A percentile compares a stretch with the other conserved stretches of the same genome.
These are phyloP conservation scores for Calonectria crousiana DNA, from an alignment of 2,329 filamentous ascomycete genomes.

Conservation along the genomic window DNA sequence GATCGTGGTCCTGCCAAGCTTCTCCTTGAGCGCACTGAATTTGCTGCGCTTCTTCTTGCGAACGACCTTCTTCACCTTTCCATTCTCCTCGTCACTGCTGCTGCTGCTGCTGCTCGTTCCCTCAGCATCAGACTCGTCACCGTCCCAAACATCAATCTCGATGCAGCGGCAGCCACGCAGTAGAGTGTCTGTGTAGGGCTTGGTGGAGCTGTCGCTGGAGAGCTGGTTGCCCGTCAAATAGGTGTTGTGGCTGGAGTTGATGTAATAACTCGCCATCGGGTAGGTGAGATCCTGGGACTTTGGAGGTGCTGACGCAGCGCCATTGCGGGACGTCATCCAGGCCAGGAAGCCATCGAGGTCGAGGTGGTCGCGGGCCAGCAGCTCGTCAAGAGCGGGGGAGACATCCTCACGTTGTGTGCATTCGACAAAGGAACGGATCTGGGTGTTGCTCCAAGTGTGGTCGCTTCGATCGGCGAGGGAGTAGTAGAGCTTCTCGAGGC, in stretches of 20 bases:
- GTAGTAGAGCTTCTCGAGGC: slow-evolving; percentile 62
- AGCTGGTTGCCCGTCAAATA: slow-evolving; percentile 92
- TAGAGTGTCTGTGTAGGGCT: slow-evolving; percentile 87
- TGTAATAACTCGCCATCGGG: slow-evolving; percentile 91
- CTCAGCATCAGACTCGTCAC: slow-evolving; percentile 77
- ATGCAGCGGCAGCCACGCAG: slow-evolving; percentile 90
- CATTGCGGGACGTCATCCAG: slow-evolving; percentile 68
- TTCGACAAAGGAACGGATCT: slow-evolving; percentile 60
- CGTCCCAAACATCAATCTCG: slow-evolving; percentile 97
- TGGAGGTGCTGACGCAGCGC: slow-evolving; percentile 56
- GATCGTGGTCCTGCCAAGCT: slow-evolving; percentile 62
- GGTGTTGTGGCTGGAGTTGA: slow-evolving; percentile 95
- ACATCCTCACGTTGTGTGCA: slow-evolving; percentile 59
- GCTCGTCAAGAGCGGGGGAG: slow-evolving; percentile 40
- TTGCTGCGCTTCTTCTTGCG: slow-evolving; percentile 66
- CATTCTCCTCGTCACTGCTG: slow-evolving; percentile 62
- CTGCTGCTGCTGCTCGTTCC: slow-evolving; percentile 56
- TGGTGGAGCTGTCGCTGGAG: slow-evolving; percentile 86
- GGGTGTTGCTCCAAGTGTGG: slow-evolving; percentile 59
- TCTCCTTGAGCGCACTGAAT: slow-evolving; percentile 74
- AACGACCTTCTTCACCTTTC: slow-evolving; percentile 64
- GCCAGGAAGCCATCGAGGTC: slow-evolving; percentile 62
- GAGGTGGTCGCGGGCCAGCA: slow-evolving; percentile 51
- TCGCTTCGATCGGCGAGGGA: slow-evolving; percentile 54
- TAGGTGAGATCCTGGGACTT: slow-evolving; percentile 71